Evolutionary conservation across 169 alveolate species (phyloP).

Genomic region (Plasmodium fragile): DNA sequence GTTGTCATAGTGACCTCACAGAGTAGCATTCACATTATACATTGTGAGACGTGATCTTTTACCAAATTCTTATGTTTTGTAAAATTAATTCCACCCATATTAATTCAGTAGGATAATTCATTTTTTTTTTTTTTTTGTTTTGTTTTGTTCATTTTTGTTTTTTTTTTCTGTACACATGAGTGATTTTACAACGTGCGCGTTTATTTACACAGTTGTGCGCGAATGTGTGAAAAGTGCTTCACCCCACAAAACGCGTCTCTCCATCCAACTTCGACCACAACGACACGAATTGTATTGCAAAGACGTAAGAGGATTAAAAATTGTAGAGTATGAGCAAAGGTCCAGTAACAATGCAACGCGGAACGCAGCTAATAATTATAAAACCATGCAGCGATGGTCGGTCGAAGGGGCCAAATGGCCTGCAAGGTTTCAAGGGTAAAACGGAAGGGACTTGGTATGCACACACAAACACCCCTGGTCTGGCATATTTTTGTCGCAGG

Average conservation of each 20-base stretch:
- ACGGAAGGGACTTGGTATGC: background rate
- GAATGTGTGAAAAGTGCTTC: background rate
- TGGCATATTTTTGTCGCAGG: background rate
- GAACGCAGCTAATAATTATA: background rate
- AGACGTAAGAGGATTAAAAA: background rate
- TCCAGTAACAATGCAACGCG: background rate
- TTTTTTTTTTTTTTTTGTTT: background rate
- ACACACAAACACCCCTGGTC: background rate
- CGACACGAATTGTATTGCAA: background rate
- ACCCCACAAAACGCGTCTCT: background rate
- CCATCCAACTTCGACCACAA: background rate
- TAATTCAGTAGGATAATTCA: background rate
- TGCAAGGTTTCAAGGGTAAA: background rate
- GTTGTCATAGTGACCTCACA: background rate
- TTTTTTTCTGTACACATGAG: background rate
- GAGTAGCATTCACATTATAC: background rate
- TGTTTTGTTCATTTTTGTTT: too few species aligned
- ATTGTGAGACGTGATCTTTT: background rate
- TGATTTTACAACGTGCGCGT: background rate
- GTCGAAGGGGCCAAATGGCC: background rate
- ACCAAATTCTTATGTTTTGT: background rate
- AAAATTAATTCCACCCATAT: background rate
- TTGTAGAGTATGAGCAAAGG: background rate
- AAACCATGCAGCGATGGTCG: background rate
- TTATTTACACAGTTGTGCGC: background rate